phyloP scores from a whole-genome alignment of 768 basidiomycete species.

The Leccinum aurantiacum region DNA sequence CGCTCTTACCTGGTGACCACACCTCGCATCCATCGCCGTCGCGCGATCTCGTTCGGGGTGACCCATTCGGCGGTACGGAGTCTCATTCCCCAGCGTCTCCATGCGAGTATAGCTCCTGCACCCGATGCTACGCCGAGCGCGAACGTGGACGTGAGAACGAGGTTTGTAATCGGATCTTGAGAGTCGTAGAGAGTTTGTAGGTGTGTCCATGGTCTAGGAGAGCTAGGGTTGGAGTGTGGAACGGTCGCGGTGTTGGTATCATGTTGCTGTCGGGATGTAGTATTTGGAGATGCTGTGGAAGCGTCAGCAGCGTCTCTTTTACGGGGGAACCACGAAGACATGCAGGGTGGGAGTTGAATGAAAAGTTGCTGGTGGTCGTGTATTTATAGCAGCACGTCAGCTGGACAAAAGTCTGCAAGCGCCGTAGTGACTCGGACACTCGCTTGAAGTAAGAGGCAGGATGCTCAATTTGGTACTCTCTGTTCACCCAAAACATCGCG shows the following conservation, averaged over 20 bases:
- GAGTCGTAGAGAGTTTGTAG: not conserved
- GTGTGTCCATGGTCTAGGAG: slow-evolving; percentile 1
- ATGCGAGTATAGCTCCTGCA: slow-evolving; percentile 28
- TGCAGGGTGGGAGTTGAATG: slow-evolving; percentile 1
- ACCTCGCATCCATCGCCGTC: slow-evolving; percentile 72
- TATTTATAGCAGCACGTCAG: not conserved
- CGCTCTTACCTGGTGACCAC: slow-evolving; percentile 71
- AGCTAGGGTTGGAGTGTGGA: not conserved
- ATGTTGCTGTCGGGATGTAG: not conserved
- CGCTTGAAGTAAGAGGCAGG: not conserved
- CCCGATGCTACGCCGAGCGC: slow-evolving; percentile 19
- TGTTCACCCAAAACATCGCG: too few relatives aligned
- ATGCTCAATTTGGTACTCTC: too few relatives aligned
- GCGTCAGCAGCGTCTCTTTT: not conserved
- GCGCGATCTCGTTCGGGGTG: slow-evolving; percentile 57
- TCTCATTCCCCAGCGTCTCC: slow-evolving; percentile 55
- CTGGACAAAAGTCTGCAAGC: not conserved
- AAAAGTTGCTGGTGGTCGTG: not conserved
- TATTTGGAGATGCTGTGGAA: not conserved
- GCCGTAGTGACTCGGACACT: not conserved
- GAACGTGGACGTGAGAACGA: slow-evolving; percentile 10
- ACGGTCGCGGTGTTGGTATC: not conserved
- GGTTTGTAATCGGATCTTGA: not conserved
- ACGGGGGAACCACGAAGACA: slow-evolving; percentile 11
- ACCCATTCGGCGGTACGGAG: slow-evolving; percentile 69